Evolutionary conservation across 495 filamentous ascomycete genomes (phyloP), one percentile per base, ranked within the genome.

Genomic region (Penicillium steckii): DNA sequence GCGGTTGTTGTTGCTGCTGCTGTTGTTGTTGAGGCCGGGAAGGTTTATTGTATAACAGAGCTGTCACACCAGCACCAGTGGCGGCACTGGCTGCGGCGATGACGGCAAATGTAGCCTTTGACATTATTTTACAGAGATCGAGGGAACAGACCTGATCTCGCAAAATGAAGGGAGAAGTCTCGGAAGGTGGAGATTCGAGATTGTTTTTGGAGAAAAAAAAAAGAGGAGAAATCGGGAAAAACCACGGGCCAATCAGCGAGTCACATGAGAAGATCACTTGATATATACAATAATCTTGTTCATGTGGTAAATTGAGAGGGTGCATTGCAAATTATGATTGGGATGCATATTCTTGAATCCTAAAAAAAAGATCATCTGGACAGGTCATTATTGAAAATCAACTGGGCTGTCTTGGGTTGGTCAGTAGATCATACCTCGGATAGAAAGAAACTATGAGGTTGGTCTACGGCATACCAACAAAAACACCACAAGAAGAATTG

Each of bases 81-180:
- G 88, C 90, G 40, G 94, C 94, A 65, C 90, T 88, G 67, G 87
- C 87, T 42, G 89, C 92, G 33, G 91, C 94, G 58, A 96, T 88
- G 37, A 94, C 80, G 37, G 90, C 91, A 52, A 97, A 61, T 19
- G 92, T 96, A 23, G 84, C 78, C 72, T 95, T 96, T 22, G 90
- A 91, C 89, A 92, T 91, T 50, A 46, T 52, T n/a, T 29, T 23
- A 19, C 38, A 4, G 38, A 41, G 19, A 41, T 41, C 19, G 8
- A 2, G 4, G n/a, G 18, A 22, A 15, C n/a, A n/a, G n/a, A 27
- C 10, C 4, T 5, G 13, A 37, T 37, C 33, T 18, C 33, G 33
- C 33, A 37, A 37, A 18, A 7, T 1, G 18, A 19, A 2, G 1
- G 18, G 19, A 23, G 19, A 19, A 12, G 12, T 29, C 27, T 41